Base-by-base conservation (phyloP, 768 basidiomycete species). In the Suillus luteus region DNA sequence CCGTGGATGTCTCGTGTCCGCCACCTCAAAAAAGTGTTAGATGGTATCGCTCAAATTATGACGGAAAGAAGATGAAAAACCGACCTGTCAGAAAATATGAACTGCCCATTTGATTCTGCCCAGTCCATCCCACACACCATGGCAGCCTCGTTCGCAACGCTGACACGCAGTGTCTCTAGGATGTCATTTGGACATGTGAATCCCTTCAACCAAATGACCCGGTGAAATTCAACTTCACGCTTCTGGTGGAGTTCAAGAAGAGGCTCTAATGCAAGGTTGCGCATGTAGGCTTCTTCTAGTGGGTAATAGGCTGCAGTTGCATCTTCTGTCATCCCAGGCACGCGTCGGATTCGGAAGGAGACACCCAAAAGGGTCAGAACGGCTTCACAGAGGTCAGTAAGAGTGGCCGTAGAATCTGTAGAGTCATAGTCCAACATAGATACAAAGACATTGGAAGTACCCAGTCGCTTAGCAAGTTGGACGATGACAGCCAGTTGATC, bases 111-210 rank as follows among this genome's bases (percentile, higher is more conserved):
- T 71, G 95, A 92, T 76, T 99, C 96, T 12, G 95, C 96, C 97
- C 97, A 99, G 72, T 99, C 97, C 96, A 99, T 99, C n/a, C 96
- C 96, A 72, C 97, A 99, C 2, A 98, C 95, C 93, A 99, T 94
- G 0, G 95, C 93, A 3, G 97, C 97, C 68, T 95, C 87, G 72
- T 99, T 99, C 38, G 85, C 84, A 68, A 91, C 83, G 73, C 91
- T 93, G 65, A 98, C 90, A 66, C 95, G 89, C 73, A 99, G 87
- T 27, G 92, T 96, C 77, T 99, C 97, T 59, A 99, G 81, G 55
- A 99, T 95, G 74, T 99, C 97, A 71, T 95, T 96, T 2, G 97
- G 97, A 73, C 97, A 99, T 0, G 97, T 98, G 75, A 99, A 99
- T 0, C 97, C 97, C 72, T 98, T 99, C 65, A 99, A 82, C 97